These are phyloP conservation scores for Helicostylum pulchrum DNA, from an alignment of 192 early-diverging fungal species.

Conservation along the genomic window DNA sequence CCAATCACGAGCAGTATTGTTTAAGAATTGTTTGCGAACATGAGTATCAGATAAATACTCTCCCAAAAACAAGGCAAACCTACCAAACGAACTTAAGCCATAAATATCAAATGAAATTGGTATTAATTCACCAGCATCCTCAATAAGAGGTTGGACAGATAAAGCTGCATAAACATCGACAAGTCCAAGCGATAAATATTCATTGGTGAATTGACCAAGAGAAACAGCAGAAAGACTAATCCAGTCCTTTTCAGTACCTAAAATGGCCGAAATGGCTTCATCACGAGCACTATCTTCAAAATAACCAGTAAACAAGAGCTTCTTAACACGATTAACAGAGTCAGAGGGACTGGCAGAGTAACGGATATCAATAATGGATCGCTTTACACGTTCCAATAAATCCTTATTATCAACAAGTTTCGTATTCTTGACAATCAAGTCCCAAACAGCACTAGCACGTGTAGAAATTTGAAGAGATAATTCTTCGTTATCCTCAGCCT, in stretches of 20 bases:
- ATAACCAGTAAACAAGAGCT: conserved; percentile 13
- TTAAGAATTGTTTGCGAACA: conserved; percentile 26
- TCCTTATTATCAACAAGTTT: no score
- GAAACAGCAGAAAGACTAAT: not conserved
- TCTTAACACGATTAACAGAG: conserved; percentile 38
- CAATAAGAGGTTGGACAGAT: not conserved
- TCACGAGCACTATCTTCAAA: not conserved
- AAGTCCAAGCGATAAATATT: conserved; percentile 15
- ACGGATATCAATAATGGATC: conserved; percentile 10
- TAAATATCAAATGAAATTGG: conserved; percentile 43
- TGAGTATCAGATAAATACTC: conserved; percentile 36
- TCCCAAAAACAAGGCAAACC: conserved; percentile 41
- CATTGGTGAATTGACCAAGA: conserved; percentile 30
- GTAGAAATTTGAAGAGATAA: conserved; percentile 2
- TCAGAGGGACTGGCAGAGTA: conserved; percentile 43
- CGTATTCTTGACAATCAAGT: not conserved
- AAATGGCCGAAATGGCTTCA: conserved; percentile 14
- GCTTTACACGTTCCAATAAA: conserved; percentile 21
- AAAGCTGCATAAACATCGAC: conserved; percentile 13
- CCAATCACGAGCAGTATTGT: conserved; percentile 33
- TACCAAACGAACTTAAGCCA: conserved; percentile 48
- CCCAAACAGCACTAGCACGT: conserved; percentile 1
- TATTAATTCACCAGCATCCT: conserved; percentile 24
- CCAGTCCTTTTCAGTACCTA: conserved; percentile 43
- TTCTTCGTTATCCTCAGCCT: not conserved